Conservation (phyloP, 768 basidiomycete species). For the Suillus variegatus region DNA sequence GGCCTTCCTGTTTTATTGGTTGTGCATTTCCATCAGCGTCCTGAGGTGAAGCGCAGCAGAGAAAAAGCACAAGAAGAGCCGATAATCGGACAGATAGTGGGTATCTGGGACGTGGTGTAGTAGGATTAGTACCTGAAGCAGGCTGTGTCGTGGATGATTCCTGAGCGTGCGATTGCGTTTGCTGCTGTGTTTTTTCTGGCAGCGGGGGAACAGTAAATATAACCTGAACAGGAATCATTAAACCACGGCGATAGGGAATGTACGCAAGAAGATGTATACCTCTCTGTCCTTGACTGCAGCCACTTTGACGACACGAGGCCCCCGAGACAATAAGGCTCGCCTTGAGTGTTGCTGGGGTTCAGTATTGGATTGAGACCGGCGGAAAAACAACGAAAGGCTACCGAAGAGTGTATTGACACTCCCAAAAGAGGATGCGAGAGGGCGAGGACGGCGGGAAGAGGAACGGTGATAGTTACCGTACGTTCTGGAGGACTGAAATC, state of each 20-base stretch:
- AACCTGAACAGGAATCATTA: not conserved
- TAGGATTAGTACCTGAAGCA: not conserved
- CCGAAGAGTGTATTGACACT: not conserved
- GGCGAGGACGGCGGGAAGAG: not conserved
- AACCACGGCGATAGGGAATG: too few species aligned
- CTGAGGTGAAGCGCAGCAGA: not conserved
- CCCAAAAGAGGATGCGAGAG: not conserved
- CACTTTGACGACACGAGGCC: not conserved
- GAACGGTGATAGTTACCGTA: not conserved
- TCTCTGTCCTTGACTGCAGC: not conserved
- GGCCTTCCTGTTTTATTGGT: not conserved
- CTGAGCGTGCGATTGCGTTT: not conserved
- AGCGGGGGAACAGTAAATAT: not conserved
- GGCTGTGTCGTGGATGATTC: not conserved
- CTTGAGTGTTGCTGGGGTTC: not conserved
- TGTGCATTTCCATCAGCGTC: not conserved
- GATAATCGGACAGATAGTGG: not conserved
- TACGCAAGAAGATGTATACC: not conserved
- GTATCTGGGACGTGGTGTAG: not conserved
- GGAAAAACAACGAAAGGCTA: not conserved
- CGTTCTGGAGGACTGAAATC: not conserved
- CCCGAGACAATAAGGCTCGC: not conserved
- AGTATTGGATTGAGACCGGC: not conserved
- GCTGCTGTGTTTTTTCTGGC: not conserved
- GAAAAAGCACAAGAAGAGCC: not conserved